phyloP scores from a whole-genome alignment of 345 rosid species.

The Cochlearia excelsa region DNA sequence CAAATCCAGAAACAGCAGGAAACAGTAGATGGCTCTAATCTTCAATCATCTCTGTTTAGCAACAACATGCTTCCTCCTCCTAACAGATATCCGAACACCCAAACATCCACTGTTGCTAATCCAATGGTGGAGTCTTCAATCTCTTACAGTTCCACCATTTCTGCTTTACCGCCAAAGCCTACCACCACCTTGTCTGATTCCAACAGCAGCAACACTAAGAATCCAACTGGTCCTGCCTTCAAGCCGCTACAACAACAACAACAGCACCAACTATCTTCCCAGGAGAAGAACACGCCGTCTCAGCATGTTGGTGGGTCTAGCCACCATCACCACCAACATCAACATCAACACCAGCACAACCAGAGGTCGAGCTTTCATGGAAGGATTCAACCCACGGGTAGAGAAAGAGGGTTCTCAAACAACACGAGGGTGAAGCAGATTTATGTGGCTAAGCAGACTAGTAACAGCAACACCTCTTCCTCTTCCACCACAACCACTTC shows the following conservation, averaged over 20 bases:
- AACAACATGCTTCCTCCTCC: slow-evolving; percentile 49
- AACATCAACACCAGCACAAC: slow-evolving; percentile 33
- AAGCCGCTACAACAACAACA: slow-evolving; percentile 24
- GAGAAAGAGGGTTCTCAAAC: slow-evolving; percentile 57
- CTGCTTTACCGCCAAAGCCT: slow-evolving; percentile 35
- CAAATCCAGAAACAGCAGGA: slow-evolving; percentile 68
- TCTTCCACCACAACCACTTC: slow-evolving; percentile 20
- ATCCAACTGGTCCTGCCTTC: slow-evolving; percentile 34
- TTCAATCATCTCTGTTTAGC: slow-evolving; percentile 52
- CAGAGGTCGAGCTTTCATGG: slow-evolving; percentile 71
- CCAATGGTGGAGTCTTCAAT: slow-evolving; percentile 52
- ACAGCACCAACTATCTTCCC: slow-evolving; percentile 37
- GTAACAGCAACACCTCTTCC: slow-evolving; percentile 37
- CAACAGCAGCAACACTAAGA: slow-evolving; percentile 32
- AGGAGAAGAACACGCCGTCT: slow-evolving; percentile 47
- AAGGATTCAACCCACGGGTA: slow-evolving; percentile 54
- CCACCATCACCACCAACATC: slow-evolving; percentile 30
- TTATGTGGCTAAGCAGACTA: slow-evolving; percentile 88
- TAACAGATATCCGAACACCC: slow-evolving; percentile 50
- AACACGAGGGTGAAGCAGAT: slow-evolving; percentile 78
- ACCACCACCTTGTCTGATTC: slow-evolving; percentile 35
- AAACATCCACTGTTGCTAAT: slow-evolving; percentile 44
- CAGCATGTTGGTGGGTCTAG: slow-evolving; percentile 55
- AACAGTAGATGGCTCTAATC: slow-evolving; percentile 35
- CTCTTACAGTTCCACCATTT: slow-evolving; percentile 37